phyloP scores from a whole-genome alignment of 129 eudicot genomes.

The Apium graveolens region DNA sequence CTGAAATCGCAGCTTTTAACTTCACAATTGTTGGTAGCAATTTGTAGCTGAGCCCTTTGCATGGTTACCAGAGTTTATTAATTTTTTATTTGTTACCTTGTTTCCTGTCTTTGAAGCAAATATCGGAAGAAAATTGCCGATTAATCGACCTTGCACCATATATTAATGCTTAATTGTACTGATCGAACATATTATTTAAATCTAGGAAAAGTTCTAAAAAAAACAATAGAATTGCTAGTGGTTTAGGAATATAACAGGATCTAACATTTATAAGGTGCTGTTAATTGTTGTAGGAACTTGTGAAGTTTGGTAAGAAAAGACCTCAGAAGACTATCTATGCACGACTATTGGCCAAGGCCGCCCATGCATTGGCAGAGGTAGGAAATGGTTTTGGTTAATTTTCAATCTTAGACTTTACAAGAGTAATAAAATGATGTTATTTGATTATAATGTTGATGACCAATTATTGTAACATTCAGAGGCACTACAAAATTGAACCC shows the following conservation, averaged over 20 bases:
- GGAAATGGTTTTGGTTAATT: neutral
- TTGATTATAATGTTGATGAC: neutral
- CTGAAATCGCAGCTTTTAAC: neutral
- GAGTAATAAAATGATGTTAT: neutral
- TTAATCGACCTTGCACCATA: neutral
- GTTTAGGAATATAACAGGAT: neutral
- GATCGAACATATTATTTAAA: neutral
- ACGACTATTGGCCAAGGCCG: constrained; percentile 81
- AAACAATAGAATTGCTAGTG: neutral
- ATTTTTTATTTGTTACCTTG: neutral
- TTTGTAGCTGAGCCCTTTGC: neutral
- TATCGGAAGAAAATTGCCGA: neutral
- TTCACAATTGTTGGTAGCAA: neutral
- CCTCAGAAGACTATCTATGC: constrained; percentile 82
- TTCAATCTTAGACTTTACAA: neutral
- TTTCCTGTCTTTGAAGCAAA: neutral
- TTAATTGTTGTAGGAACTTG: constrained; percentile 52
- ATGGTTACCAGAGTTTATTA: neutral
- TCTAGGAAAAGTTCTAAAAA: neutral
- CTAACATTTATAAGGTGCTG: neutral
- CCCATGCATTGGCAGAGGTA: constrained; percentile 97
- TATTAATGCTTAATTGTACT: neutral
- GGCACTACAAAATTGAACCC: constrained; percentile 67
- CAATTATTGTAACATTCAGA: constrained; percentile 25
- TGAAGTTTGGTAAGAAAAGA: constrained; percentile 50